These are phyloP conservation scores for Talaromyces thailandensis DNA, from an alignment of 495 filamentous ascomycete genomes.

Conservation along the genomic window DNA sequence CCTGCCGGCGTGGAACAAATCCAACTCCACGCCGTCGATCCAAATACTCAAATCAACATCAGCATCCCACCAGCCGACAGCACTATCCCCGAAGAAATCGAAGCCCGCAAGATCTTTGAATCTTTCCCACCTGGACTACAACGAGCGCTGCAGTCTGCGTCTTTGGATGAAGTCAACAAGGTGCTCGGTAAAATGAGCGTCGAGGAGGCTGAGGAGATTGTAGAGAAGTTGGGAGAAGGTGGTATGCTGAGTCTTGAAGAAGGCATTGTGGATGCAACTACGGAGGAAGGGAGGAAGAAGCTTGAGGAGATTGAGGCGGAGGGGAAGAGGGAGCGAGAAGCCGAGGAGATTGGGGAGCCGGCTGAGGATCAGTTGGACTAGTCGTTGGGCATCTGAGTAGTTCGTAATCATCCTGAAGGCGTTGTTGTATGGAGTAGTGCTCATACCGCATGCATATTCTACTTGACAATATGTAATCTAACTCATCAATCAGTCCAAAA, in stretches of 20 bases:
- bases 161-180: constrained; percentile 89
- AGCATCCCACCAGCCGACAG: constrained; percentile 54
- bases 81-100: constrained; percentile 54
- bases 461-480: not conserved
- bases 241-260: constrained; percentile 89
- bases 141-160: constrained; percentile 74
- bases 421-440: not conserved
- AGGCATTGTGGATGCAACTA: constrained; percentile 91
- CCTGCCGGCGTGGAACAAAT: constrained; percentile 87
- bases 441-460: not conserved
- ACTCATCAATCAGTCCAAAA: not conserved
- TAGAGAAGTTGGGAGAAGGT: constrained; percentile 74
- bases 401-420: not conserved
- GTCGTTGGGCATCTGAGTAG: constrained; percentile 3
- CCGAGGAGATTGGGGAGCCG: constrained; percentile 32
- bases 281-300: constrained; percentile 74
- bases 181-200: constrained; percentile 90
- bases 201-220: constrained; percentile 83
- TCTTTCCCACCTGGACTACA: constrained; percentile 72
- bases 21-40: constrained; percentile 92
- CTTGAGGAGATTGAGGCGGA: constrained; percentile 71
- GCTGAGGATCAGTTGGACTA: constrained; percentile 35
- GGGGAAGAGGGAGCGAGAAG: constrained; percentile 21
- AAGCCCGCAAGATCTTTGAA: constrained; percentile 70
- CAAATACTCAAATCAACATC: constrained; percentile 88